A percentile compares a stretch with the other conserved stretches of the same genome.
phyloP scores from a whole-genome alignment of 768 basidiomycete genomes.

The Naganishia friedmannii region DNA sequence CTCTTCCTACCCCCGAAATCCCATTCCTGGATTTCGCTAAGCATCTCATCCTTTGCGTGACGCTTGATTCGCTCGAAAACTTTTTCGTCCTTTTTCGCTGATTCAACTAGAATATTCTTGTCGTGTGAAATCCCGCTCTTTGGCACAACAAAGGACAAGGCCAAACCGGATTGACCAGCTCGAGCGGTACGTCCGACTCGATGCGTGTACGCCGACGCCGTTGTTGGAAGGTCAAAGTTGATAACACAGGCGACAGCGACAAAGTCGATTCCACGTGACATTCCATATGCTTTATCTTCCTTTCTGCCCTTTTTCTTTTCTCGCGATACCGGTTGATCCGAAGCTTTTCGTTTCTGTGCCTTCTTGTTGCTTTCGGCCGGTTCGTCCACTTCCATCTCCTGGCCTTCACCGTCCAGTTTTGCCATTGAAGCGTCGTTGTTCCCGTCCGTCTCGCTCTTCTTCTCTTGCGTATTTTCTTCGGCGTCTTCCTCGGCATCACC shows the following conservation, averaged over 20 bases:
- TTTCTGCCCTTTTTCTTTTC: constrained; percentile 35
- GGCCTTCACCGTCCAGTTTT: constrained; percentile 48
- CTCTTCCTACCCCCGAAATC: constrained; percentile 80
- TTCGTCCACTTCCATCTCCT: constrained; percentile 38
- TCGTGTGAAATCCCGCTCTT: constrained; percentile 51
- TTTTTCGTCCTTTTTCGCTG: constrained; percentile 70
- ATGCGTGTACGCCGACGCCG: constrained; percentile 85
- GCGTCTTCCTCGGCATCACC: constrained; percentile 55
- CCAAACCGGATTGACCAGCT: constrained; percentile 87
- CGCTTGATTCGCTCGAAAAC: constrained; percentile 74
- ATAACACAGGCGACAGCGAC: constrained; percentile 93
- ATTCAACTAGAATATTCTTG: constrained; percentile 65
- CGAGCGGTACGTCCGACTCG: constrained; percentile 95
- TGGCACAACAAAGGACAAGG: constrained; percentile 79
- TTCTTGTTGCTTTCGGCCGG: constrained; percentile 30
- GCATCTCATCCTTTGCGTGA: constrained; percentile 63
- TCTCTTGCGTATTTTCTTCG: constrained; percentile 48
- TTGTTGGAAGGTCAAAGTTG: constrained; percentile 94
- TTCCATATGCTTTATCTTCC: constrained; percentile 77
- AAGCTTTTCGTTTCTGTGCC: constrained; percentile 31
- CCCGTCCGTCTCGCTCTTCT: constrained; percentile 29
- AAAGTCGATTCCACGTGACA: constrained; percentile 94
- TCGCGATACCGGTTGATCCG: constrained; percentile 20
- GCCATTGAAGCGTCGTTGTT: constrained; percentile 22
- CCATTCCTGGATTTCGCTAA: constrained; percentile 74